Evolutionary conservation across 768 basidiomycete species (phyloP), one percentile per base, ranked within the genome.

Genomic region (Tylopilus sp.): DNA sequence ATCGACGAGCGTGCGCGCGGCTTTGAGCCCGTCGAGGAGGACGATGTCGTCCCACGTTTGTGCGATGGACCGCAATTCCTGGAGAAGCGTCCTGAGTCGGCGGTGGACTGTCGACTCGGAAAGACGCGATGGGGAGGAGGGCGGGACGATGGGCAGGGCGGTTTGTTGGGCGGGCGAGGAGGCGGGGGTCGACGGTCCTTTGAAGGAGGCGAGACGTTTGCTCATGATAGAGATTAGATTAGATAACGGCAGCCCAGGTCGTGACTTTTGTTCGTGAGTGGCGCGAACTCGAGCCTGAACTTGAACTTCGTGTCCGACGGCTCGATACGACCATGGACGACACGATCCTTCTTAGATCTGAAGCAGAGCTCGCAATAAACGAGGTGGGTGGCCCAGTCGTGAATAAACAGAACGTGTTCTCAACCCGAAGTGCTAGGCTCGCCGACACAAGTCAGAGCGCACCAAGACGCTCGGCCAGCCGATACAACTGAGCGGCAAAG

Each of bases 11-110:
- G 74, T 80, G 53, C 78, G 83, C 8, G 79, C 81, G n/a, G 86
- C 80, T 57, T 83, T 89, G 35, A 91, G 69, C 8, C 92, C 92
- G 62, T 95, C 91, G 13, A 85, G 62, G 10, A 87, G 74, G 1
- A 93, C 82, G 40, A 94, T 73, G 57, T 92, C 86, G 57, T 93
- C 87, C 92, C 92, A 95, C 47, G 83, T 87, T 51, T 80, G 75
- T 9, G 85, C 69, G 17, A 80, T 75, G 12, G 73, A 69, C 2
- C 79, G 79, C 15, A 94, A 62, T 58, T 94, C 91, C 28, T 81
- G 82, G 30, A 95, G 68, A 4, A 81, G 69, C 2, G 81, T 74
- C 45, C 88, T 73, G n/a, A 83, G 72, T 73, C 82, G 90, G 13
- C 92, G 81, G 65, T 95, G 92, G 66, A 82, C 83, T 0, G 90